Base-by-base conservation (phyloP, 352 stramenopile species). In the Globisporangium yorkense region DNA sequence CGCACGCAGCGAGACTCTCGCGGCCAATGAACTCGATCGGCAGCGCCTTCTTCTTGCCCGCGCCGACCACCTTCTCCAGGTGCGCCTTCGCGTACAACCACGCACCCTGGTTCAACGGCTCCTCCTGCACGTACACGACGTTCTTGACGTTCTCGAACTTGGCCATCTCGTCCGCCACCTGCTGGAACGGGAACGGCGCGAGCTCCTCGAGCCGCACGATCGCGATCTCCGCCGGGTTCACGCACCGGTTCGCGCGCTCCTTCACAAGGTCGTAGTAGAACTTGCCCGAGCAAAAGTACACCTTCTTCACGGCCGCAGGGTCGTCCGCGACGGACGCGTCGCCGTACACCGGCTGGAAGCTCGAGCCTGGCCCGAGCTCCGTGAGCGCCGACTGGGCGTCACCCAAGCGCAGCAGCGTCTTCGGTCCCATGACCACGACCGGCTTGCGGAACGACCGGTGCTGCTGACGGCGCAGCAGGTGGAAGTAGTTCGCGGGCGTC, bases 401-500 rank as follows among this genome's bases (percentile, higher is more conserved):
- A 1, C 75, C 56, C 51, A 92, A 66, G 53, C 81, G 77, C 24
- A 92, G 62, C 53, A 94, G 62, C 56, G 82, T 90, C 62, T 93
- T 94, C 0, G 84, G 84, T 1, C 74, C 79, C 77, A 94, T 91
- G 20, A 87, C 73, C 21, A 92, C 70, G 10, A 87, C 47, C 0
- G 84, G 84, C 33, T 93, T 93, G 56, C 80, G 81, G 72, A 89
- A 94, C 24, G 62, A 39, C 6, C 83, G 84, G 7, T 75, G 63
- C 53, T 92, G 80, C 60, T 98, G 95, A 59, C 95, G 88, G 63
- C 94, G 89, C 57, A 99, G 74, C 60, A 94, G 75, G 64, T 98
- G 94, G 73, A 98, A 99, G 70, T 98, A 99, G 69, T 98, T 98
- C 40, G 94, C 95, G 1, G 96, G 94, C 16, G 86, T 96, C 40